Evolutionary conservation across 2,329 filamentous ascomycete genomes (phyloP).

Genomic region (Alternaria brassicicola): DNA sequence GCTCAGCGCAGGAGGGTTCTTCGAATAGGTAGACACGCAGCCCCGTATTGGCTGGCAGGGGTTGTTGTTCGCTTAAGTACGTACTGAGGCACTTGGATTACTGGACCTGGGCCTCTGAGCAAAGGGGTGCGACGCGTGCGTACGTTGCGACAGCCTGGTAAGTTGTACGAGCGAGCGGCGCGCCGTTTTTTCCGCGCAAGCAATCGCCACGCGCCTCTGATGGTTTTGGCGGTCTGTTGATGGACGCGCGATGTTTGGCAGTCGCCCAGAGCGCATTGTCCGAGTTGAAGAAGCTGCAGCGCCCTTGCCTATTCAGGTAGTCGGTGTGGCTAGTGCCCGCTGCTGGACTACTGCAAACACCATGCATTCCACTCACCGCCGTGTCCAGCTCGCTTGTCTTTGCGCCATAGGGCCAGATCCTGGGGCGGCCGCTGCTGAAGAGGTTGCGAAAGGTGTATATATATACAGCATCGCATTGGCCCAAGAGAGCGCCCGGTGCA

Average conservation of each 20-base stretch:
- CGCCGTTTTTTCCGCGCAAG: not conserved
- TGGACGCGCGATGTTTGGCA: slow-evolving; percentile 1
- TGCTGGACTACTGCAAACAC: slow-evolving; percentile 10
- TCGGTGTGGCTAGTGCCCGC: slow-evolving; percentile 17
- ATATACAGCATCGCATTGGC: slow-evolving; percentile 4
- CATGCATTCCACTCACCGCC: slow-evolving; percentile 17
- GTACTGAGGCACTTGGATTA: not conserved
- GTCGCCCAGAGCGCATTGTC: slow-evolving; percentile 1
- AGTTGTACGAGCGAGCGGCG: not conserved
- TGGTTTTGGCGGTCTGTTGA: not conserved
- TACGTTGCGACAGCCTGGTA: not conserved
- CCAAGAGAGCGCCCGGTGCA: slow-evolving; percentile 3
- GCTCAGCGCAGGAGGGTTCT: slow-evolving; percentile 1
- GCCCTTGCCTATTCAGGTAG: slow-evolving; percentile 4
- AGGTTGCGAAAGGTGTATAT: not conserved
- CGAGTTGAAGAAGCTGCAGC: slow-evolving; percentile 8
- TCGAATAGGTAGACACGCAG: not conserved
- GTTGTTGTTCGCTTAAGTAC: slow-evolving; percentile 5
- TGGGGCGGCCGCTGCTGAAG: not conserved
- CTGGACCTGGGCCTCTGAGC: not conserved
- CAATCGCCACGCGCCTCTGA: not conserved
- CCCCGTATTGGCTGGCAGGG: not conserved
- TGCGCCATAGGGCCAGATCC: not conserved
- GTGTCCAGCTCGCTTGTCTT: not conserved
- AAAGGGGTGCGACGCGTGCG: not conserved